phyloP scores from a whole-genome alignment of 139 green algal species.

The Axilococcus clingmanii region DNA sequence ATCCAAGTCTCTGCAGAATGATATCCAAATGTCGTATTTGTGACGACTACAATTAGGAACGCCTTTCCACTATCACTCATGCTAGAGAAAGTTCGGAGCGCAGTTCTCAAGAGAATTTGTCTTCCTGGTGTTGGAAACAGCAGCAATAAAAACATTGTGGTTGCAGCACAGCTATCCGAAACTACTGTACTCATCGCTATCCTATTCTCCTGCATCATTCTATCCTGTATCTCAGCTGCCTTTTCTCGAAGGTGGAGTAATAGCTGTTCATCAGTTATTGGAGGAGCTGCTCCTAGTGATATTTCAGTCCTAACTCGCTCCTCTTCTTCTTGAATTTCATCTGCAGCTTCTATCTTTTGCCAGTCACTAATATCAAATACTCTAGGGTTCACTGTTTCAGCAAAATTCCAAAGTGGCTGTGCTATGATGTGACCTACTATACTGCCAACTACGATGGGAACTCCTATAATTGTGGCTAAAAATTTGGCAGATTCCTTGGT shows the following conservation, averaged over 20 bases:
- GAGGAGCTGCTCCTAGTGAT: conserved; percentile 60
- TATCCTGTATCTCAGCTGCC: conserved; percentile 10
- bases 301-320: conserved; percentile 66
- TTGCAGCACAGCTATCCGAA: conserved; percentile 51
- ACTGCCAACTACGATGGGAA: conserved; percentile 58
- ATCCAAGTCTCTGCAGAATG: conserved; percentile 91
- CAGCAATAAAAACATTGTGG: conserved; percentile 51
- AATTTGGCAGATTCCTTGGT: conserved; percentile 50
- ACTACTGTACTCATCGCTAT: conserved; percentile 34
- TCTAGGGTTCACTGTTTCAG: conserved; percentile 40
- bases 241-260: conserved; percentile 46
- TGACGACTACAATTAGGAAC: conserved; percentile 75
- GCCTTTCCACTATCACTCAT: conserved; percentile 83
- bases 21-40: conserved; percentile 65
- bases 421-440: conserved; percentile 46
- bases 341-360: conserved; percentile 58
- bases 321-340: conserved; percentile 69
- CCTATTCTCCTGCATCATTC: conserved; percentile 47
- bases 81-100: conserved; percentile 67
- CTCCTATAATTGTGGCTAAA: conserved; percentile 35
- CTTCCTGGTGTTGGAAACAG: conserved; percentile 16
- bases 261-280: conserved; percentile 52
- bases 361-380: conserved; percentile 60
- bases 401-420: conserved; percentile 54
- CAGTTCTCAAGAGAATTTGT: conserved; percentile 43